Evolutionary conservation across 2,329 filamentous ascomycete species (phyloP).

Genomic region (Fusarium sp.): DNA sequence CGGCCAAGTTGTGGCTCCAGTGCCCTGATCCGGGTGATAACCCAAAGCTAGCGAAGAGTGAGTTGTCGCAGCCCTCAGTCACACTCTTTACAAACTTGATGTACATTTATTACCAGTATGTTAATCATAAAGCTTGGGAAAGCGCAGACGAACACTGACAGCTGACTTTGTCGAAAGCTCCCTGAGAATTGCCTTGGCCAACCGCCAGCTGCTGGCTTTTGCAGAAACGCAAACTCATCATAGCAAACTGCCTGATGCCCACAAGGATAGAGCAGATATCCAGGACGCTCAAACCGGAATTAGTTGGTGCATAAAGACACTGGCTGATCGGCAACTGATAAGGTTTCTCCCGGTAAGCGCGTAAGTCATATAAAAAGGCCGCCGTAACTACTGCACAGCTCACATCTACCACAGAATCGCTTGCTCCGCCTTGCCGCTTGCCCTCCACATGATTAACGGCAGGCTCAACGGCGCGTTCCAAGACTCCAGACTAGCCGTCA

Average conservation of each 20-base stretch:
- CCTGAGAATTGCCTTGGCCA: constrained; percentile 9
- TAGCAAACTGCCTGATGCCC: not conserved
- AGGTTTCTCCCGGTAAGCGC: constrained; percentile 27
- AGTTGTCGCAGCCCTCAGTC: not conserved
- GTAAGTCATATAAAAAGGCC: constrained; percentile 34
- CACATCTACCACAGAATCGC: not conserved
- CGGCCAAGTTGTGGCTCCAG: not conserved
- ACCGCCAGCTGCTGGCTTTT: not conserved
- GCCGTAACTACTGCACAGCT: not conserved
- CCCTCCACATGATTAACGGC: not conserved
- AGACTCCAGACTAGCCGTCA: not conserved
- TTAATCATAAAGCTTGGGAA: not conserved
- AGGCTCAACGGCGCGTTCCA: not conserved
- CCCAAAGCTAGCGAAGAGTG: not conserved
- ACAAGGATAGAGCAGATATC: not conserved
- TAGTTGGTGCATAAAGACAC: constrained; percentile 1
- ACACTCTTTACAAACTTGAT: constrained; percentile 21
- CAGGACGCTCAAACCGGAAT: constrained; percentile 19
- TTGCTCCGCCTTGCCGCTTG: not conserved
- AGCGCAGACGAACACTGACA: not conserved
- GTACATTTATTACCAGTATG: constrained; percentile 34
- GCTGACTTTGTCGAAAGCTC: constrained; percentile 1
- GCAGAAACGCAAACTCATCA: not conserved
- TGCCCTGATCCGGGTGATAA: not conserved
- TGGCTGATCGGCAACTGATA: not conserved